Base-by-base conservation (phyloP, 73 alveolate genomes). In the Paraurostyla sp. region DNA sequence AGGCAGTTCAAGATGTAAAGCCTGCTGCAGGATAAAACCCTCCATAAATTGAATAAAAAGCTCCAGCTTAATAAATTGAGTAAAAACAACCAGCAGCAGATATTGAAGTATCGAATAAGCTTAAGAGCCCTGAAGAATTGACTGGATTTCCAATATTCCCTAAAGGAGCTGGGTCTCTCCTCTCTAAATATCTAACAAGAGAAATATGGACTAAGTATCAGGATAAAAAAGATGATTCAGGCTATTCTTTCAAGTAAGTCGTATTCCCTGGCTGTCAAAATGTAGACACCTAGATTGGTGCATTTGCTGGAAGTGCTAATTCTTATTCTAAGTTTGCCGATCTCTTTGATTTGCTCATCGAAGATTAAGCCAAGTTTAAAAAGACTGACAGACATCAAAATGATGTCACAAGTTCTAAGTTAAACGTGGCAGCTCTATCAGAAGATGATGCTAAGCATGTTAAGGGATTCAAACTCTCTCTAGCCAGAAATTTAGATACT, bases 401-500 rank as follows among this genome's bases (percentile, higher is more conserved):
- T 25, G 89, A 86, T 46, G 52, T 76, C 89, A 85, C 80, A 23
- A 76, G 43, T n/a, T 30, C 88, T 16, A 69, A 73, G 59, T 46
- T 76, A 6, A 86, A 75, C 23, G 85, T 80, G 23, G 58, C 85
- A 0, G 83, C 88, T 48, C 52, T 86, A 54, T 58, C 85, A 11
- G 89, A 86, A 38, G 89, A 50, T 1, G 89, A 78, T 48, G 89
- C 89, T 35, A 78, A 78, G 68, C 49, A 51, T 76, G 52, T 78
- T 35, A 48, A 36, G 27, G 32, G 80, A 7, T 75, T 89, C 51
- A 59, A 89, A 54, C 57, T 86, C 11, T 75, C 89, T 75, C 80
- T 86, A 2, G 93, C 81, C 9, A 86, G 93, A 86, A 86, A 86
- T 73, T 59, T 86, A 16, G 49, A 71, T 51, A 80, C 80, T 20